Percentiles rank a stretch among this genome's conserved stretches.
Conservation (phyloP, 805 yeast species). For the Hanseniaspora thailandica region DNA sequence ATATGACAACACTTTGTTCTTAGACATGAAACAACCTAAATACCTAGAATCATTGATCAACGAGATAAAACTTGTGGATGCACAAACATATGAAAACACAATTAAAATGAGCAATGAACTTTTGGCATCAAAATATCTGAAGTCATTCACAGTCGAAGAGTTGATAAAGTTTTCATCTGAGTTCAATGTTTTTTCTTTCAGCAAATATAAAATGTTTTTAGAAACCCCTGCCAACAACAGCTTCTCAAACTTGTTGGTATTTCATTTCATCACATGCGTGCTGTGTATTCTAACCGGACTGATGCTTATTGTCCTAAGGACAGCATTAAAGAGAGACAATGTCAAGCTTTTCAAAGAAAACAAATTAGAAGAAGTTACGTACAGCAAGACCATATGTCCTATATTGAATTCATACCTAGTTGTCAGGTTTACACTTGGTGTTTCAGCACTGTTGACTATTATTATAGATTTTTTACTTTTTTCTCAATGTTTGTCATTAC, state of each 20-base stretch:
- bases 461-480: constrained; percentile 73
- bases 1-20: neutral
- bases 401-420: neutral
- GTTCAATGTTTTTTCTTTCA: constrained; percentile 12
- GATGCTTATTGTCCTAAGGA: neutral
- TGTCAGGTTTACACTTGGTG: constrained; percentile 28
- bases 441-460: constrained; percentile 52
- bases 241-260: constrained; percentile 49
- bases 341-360: neutral
- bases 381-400: neutral
- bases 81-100: neutral
- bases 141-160: neutral
- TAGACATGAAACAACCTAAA: neutral
- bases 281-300: constrained; percentile 35
- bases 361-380: neutral
- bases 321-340: no score
- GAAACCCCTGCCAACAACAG: constrained; percentile 51
- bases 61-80: neutral
- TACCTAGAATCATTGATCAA: neutral
- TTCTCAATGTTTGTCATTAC: constrained; percentile 61
- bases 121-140: no score
- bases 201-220: constrained; percentile 34
- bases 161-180: neutral
- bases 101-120: no score
- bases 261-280: constrained; percentile 55